Percentiles rank a stretch among this genome's conserved stretches.
Conservation (phyloP, 2,329 filamentous ascomycete genomes). For the Penicillium sp. region DNA sequence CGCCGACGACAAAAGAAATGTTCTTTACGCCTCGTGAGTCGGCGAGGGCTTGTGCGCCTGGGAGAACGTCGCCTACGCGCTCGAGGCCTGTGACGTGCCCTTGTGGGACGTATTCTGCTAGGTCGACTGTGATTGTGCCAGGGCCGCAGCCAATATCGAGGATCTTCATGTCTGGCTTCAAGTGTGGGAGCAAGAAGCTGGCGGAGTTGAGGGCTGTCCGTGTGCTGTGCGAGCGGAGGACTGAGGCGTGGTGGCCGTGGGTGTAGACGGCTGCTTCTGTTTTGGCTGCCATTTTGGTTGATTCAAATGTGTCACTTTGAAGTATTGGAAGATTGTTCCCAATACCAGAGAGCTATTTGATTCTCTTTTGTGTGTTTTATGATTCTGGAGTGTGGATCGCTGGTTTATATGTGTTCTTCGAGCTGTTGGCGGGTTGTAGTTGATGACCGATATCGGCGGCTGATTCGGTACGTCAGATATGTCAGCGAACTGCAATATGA, state of each 20-base stretch:
- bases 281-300: slow-evolving; percentile 11
- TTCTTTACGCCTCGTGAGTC: slow-evolving; percentile 32
- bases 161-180: slow-evolving; percentile 38
- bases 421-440: slow-evolving; percentile 1
- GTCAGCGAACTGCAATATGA: not conserved
- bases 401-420: slow-evolving; percentile 8
- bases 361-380: not conserved
- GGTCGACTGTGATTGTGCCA: slow-evolving; percentile 45
- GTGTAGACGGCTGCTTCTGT: slow-evolving; percentile 28
- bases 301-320: not conserved
- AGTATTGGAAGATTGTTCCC: not conserved
- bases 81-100: slow-evolving; percentile 43
- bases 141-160: slow-evolving; percentile 49
- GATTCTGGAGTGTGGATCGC: not conserved
- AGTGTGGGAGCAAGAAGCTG: slow-evolving; percentile 42
- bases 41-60: slow-evolving; percentile 32
- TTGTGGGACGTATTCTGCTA: slow-evolving; percentile 40
- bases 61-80: slow-evolving; percentile 28
- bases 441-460: slow-evolving; percentile 11
- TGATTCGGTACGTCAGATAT: not conserved
- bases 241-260: slow-evolving; percentile 33
- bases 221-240: slow-evolving; percentile 29
- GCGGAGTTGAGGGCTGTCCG: slow-evolving; percentile 38
- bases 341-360: not conserved
- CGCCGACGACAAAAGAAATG: slow-evolving; percentile 35